phyloP scores from a whole-genome alignment of 257 asterid genomes.

The Eustoma russellianum region DNA sequence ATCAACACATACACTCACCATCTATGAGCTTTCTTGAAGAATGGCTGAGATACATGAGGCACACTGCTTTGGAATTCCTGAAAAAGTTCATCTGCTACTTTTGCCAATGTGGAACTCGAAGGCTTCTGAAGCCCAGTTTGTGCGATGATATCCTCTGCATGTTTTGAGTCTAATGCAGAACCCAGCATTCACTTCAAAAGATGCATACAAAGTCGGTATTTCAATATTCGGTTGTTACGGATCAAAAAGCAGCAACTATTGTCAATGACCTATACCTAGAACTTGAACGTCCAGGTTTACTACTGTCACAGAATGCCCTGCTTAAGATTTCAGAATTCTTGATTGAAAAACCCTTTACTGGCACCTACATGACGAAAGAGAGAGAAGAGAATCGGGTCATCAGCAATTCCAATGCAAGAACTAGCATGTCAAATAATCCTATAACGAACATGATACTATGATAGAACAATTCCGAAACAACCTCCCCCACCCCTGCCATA shows the following conservation, averaged over 20 bases:
- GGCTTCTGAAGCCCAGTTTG: conserved; percentile 71
- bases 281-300: conserved; percentile 73
- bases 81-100: conserved; percentile 71
- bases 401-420: not conserved
- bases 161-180: conserved; percentile 70
- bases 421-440: not conserved
- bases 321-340: conserved; percentile 62
- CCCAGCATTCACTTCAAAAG: conserved; percentile 66
- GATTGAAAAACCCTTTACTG: conserved; percentile 55
- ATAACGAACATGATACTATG: conserved; percentile 6
- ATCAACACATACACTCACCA: conserved; percentile 38
- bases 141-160: conserved; percentile 57
- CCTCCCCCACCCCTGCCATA: too few relatives aligned
- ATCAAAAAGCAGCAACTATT: too few relatives aligned
- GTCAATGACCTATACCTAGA: conserved; percentile 30
- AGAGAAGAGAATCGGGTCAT: not conserved
- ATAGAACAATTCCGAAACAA: not conserved
- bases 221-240: too few relatives aligned
- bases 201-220: too few relatives aligned
- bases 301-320: conserved; percentile 77
- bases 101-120: conserved; percentile 34
- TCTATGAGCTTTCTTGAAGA: conserved; percentile 80
- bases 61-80: conserved; percentile 59
- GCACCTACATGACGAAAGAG: conserved; percentile 48
- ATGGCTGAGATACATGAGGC: conserved; percentile 41